Conservation (phyloP, 805 yeast species). For the Cyberlindnera sargentensis region DNA sequence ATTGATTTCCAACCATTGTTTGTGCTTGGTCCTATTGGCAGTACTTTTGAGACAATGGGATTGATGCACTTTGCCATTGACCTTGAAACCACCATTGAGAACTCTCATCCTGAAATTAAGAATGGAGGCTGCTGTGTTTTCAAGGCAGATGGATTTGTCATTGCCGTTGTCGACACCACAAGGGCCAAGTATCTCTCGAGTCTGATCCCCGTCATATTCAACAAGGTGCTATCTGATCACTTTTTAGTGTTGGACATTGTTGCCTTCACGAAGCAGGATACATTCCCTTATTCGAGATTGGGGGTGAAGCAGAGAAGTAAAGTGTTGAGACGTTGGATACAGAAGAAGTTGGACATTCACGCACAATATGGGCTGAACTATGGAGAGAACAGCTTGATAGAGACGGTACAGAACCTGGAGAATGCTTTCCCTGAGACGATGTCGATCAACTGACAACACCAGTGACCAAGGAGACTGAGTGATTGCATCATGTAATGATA, state of each 20-base stretch:
- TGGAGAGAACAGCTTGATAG: slow-evolving; percentile 60
- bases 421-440: slow-evolving; percentile 6
- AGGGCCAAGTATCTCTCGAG: slow-evolving; percentile 52
- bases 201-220: slow-evolving; percentile 76
- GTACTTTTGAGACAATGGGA: slow-evolving; percentile 88
- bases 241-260: slow-evolving; percentile 79
- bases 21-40: slow-evolving; percentile 76
- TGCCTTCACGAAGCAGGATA: slow-evolving; percentile 61
- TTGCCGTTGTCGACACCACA: slow-evolving; percentile 64
- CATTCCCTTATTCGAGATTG: slow-evolving; percentile 62
- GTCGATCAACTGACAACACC: neutral
- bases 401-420: slow-evolving; percentile 41
- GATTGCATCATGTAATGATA: no score
- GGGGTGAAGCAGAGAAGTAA: slow-evolving; percentile 73
- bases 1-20: slow-evolving; percentile 66
- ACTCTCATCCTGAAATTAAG: slow-evolving; percentile 37
- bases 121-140: slow-evolving; percentile 64
- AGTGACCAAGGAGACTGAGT: no score
- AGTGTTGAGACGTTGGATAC: slow-evolving; percentile 51
- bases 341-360: slow-evolving; percentile 35
- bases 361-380: slow-evolving; percentile 50
- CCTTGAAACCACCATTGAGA: slow-evolving; percentile 62
- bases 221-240: slow-evolving; percentile 71
- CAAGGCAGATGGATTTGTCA: slow-evolving; percentile 73
- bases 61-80: slow-evolving; percentile 86